These are phyloP conservation scores for Microcyclospora pomicola DNA, from an alignment of 2,329 filamentous ascomycete species.

Conservation along the genomic window DNA sequence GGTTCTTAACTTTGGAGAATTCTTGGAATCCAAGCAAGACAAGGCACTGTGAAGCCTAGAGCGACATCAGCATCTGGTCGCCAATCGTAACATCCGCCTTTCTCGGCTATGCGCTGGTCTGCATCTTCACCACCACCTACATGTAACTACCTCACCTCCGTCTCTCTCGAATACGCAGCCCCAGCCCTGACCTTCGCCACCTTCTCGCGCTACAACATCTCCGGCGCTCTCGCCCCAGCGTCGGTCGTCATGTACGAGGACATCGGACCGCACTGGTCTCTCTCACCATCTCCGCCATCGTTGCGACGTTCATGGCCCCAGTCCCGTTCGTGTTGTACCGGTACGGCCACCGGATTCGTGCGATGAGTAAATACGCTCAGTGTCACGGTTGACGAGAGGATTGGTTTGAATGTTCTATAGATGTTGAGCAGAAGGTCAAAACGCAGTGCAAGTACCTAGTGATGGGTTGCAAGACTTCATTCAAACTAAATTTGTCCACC, in stretches of 20 bases:
- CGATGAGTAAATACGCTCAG: not conserved
- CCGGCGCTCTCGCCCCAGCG: not conserved
- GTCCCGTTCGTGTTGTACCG: not conserved
- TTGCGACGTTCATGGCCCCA: not conserved
- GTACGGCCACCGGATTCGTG: not conserved
- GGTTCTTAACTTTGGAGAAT: too few relatives aligned
- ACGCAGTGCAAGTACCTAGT: too few relatives aligned
- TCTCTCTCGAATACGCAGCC: not conserved
- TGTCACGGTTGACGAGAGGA: too few relatives aligned
- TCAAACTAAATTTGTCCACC: too few relatives aligned
- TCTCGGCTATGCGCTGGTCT: not conserved
- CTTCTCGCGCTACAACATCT: not conserved
- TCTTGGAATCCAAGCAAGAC: too few relatives aligned
- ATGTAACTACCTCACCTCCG: not conserved
- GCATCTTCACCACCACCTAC: not conserved
- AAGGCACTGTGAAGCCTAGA: too few relatives aligned
- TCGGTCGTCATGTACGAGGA: not conserved
- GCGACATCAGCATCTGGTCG: not conserved
- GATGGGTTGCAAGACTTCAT: too few relatives aligned
- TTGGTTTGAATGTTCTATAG: too few relatives aligned
- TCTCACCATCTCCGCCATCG: not conserved
- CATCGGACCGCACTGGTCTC: not conserved
- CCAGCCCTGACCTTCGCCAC: not conserved
- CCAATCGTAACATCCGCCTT: not conserved
- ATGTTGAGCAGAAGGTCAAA: too few relatives aligned